These are phyloP conservation scores for Astraeus odoratus DNA, from an alignment of 768 basidiomycete genomes.

Conservation along the genomic window DNA sequence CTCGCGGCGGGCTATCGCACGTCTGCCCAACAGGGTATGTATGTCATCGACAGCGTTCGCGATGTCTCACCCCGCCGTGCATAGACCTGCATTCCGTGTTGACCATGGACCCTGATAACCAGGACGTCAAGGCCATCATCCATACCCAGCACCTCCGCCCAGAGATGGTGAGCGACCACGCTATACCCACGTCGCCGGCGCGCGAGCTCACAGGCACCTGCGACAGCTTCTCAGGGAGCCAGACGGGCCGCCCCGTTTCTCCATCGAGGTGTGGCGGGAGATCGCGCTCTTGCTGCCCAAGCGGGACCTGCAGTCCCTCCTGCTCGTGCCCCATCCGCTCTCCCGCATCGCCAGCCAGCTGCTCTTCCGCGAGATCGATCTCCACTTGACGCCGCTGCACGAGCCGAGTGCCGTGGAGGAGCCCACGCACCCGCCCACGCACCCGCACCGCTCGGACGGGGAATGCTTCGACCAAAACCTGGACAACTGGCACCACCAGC, in stretches of 20 bases:
- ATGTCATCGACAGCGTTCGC: background rate
- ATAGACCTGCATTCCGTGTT: constrained; percentile 64
- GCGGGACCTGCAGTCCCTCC: constrained; percentile 56
- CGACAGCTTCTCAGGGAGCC: constrained; percentile 31
- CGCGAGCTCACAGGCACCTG: background rate
- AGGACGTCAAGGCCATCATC: constrained; percentile 59
- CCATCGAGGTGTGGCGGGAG: constrained; percentile 66
- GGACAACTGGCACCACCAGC: constrained; percentile 45
- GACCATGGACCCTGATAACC: constrained; percentile 57
- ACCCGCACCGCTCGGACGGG: too few species aligned
- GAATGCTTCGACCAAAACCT: constrained; percentile 24
- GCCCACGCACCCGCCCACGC: constrained; percentile 9
- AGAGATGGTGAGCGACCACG: constrained; percentile 42
- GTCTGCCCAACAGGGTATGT: constrained; percentile 58
- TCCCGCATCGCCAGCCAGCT: constrained; percentile 65
- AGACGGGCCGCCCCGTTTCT: constrained; percentile 46
- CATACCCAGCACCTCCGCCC: constrained; percentile 43
- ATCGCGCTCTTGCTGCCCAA: constrained; percentile 56
- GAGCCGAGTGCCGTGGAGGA: constrained; percentile 19
- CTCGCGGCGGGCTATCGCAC: constrained; percentile 52
- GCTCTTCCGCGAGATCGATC: constrained; percentile 55
- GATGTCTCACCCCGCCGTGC: background rate
- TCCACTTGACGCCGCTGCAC: constrained; percentile 45
- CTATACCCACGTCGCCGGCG: background rate
- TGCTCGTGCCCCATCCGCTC: constrained; percentile 58